Conservation (phyloP, 2,329 filamentous ascomycete genomes). For the Calonectria pteridis region DNA sequence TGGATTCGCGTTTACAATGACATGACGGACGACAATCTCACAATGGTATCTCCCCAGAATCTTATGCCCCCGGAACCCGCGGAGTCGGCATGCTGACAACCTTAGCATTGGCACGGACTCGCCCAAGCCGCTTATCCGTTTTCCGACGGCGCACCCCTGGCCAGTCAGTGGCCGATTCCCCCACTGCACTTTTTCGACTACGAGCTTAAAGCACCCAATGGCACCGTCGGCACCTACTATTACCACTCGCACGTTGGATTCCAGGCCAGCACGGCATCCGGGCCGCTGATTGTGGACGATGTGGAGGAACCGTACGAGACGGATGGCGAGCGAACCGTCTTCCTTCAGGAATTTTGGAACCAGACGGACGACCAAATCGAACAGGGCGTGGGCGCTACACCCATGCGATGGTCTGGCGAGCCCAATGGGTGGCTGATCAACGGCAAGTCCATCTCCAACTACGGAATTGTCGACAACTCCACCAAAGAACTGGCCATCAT, state of each 20-base stretch:
- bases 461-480: neutral
- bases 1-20: slow-evolving; percentile 6
- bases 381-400: neutral
- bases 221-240: slow-evolving; percentile 73
- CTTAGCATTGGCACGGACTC: slow-evolving; percentile 76
- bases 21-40: neutral
- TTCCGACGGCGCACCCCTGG: slow-evolving; percentile 72
- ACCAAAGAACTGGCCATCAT: neutral
- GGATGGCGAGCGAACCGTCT: neutral
- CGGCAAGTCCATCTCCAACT: slow-evolving; percentile 2
- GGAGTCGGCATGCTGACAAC: neutral
- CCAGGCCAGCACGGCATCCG: slow-evolving; percentile 69
- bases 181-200: slow-evolving; percentile 75
- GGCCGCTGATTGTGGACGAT: slow-evolving; percentile 72
- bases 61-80: neutral
- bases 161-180: slow-evolving; percentile 75
- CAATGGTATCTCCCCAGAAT: neutral
- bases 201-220: slow-evolving; percentile 65
- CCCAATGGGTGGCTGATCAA: slow-evolving; percentile 8
- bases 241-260: slow-evolving; percentile 77
- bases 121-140: slow-evolving; percentile 70
- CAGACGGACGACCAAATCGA: neutral
- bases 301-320: slow-evolving; percentile 29
- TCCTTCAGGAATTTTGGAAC: neutral
- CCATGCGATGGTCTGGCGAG: neutral